These are phyloP conservation scores for Pseudogymnoascus sp. DNA, from an alignment of 2,329 filamentous ascomycete species.

Conservation along the genomic window DNA sequence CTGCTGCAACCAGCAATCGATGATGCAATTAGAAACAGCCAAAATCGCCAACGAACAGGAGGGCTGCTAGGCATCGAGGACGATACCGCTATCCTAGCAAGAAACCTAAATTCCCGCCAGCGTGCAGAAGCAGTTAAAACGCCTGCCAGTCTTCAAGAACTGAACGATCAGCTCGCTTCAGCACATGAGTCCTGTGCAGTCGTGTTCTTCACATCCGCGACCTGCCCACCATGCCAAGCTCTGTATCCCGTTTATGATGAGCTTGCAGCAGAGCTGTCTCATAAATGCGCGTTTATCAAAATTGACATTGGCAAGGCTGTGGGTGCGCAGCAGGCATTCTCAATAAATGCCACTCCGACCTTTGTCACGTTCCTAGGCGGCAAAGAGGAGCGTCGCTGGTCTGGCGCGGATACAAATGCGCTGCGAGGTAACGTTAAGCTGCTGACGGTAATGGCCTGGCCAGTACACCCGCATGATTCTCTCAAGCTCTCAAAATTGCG, in stretches of 20 bases:
- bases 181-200: conserved; percentile 65
- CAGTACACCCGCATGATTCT: conserved; percentile 66
- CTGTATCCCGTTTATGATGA: conserved; percentile 78
- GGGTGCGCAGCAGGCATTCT: conserved; percentile 57
- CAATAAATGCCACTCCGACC: conserved; percentile 72
- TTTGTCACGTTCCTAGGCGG: conserved; percentile 81
- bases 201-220: conserved; percentile 88
- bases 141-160: conserved; percentile 49
- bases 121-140: conserved; percentile 49
- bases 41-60: conserved; percentile 42
- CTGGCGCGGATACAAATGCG: conserved; percentile 61
- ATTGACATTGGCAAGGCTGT: conserved; percentile 67
- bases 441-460: conserved; percentile 67
- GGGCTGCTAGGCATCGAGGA: conserved; percentile 25
- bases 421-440: conserved; percentile 67
- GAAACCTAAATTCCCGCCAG: conserved; percentile 14
- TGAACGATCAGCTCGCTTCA: conserved; percentile 52
- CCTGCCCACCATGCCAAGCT: conserved; percentile 75
- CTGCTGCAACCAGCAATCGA: conserved; percentile 78
- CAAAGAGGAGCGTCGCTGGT: conserved; percentile 71
- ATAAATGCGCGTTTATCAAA: conserved; percentile 68
- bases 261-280: conserved; percentile 64
- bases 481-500: conserved; percentile 66
- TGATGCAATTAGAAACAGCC: conserved; percentile 53
- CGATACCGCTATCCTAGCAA: conserved; percentile 10